phyloP scores from a whole-genome alignment of 495 filamentous ascomycete species.

The Xylaria sp. region DNA sequence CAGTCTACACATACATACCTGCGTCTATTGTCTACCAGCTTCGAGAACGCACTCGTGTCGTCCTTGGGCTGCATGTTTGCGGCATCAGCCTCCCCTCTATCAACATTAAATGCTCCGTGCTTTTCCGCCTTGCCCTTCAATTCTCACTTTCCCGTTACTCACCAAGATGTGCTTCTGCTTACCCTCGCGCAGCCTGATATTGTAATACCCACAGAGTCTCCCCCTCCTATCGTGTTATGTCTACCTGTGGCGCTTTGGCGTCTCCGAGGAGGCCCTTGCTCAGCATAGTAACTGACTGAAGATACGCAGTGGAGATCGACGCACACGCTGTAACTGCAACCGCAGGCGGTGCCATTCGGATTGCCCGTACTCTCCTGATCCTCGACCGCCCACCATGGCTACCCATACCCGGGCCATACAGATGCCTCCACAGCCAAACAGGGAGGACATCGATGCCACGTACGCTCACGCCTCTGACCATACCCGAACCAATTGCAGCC shows the following conservation, averaged over 20 bases:
- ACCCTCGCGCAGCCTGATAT: background rate
- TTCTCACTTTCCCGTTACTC: background rate
- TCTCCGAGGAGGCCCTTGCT: background rate
- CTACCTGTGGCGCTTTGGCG: background rate
- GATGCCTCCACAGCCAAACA: conserved; percentile 65
- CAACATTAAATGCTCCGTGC: background rate
- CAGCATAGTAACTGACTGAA: background rate
- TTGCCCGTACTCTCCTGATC: background rate
- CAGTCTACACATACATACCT: background rate
- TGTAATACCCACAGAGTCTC: background rate
- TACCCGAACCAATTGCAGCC: conserved; percentile 13
- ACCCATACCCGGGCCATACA: conserved; percentile 28
- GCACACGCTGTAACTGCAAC: background rate
- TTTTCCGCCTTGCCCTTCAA: background rate
- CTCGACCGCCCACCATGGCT: conserved; percentile 28
- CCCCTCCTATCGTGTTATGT: background rate
- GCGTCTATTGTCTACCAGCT: background rate
- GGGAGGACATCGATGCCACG: conserved; percentile 86
- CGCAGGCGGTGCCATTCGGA: background rate
- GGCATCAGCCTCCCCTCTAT: background rate
- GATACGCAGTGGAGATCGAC: background rate
- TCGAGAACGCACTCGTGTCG: background rate
- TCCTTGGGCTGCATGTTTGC: background rate
- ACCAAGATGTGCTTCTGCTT: background rate
- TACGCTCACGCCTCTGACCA: conserved; percentile 53